phyloP scores from a whole-genome alignment of 352 stramenopile genomes.

The Pythium plurisporium region DNA sequence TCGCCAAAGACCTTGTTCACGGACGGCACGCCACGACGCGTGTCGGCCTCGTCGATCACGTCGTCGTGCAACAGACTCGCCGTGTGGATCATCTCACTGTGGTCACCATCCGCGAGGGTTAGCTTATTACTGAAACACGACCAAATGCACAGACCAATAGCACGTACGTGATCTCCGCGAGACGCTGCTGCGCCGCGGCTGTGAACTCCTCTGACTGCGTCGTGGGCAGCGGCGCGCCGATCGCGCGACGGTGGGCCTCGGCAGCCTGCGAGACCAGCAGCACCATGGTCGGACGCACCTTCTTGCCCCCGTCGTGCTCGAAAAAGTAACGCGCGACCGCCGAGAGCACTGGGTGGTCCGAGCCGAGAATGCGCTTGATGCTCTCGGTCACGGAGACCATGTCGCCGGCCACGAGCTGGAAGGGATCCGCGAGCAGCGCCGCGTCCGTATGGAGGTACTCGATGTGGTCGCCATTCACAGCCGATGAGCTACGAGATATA shows the following conservation, averaged over 20 bases:
- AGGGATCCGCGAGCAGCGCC: slow-evolving; percentile 83
- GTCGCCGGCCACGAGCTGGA: slow-evolving; percentile 88
- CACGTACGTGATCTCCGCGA: slow-evolving; percentile 83
- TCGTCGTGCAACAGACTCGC: slow-evolving; percentile 98
- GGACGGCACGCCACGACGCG: slow-evolving; percentile 88
- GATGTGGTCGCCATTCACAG: slow-evolving; percentile 29
- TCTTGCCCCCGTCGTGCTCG: slow-evolving; percentile 95
- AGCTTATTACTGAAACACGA: not conserved
- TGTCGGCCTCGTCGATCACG: slow-evolving; percentile 98
- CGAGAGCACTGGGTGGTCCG: slow-evolving; percentile 95
- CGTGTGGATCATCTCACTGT: slow-evolving; percentile 99
- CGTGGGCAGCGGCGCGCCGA: slow-evolving; percentile 34
- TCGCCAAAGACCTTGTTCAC: slow-evolving; percentile 98
- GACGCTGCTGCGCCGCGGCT: slow-evolving; percentile 59
- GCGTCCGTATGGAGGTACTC: slow-evolving; percentile 53
- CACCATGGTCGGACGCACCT: slow-evolving; percentile 97
- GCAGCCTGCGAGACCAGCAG: slow-evolving; percentile 92
- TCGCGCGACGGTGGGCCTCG: slow-evolving; percentile 64
- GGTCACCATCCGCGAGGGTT: not conserved
- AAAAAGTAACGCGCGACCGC: slow-evolving; percentile 97
- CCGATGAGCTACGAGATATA: slow-evolving; percentile 7
- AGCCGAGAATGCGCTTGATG: slow-evolving; percentile 95
- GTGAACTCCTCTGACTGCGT: slow-evolving; percentile 76
- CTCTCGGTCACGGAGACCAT: slow-evolving; percentile 90
- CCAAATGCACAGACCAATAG: not conserved